Conservation (phyloP, 2,329 filamentous ascomycete species). For the Cladosporium sp. region DNA sequence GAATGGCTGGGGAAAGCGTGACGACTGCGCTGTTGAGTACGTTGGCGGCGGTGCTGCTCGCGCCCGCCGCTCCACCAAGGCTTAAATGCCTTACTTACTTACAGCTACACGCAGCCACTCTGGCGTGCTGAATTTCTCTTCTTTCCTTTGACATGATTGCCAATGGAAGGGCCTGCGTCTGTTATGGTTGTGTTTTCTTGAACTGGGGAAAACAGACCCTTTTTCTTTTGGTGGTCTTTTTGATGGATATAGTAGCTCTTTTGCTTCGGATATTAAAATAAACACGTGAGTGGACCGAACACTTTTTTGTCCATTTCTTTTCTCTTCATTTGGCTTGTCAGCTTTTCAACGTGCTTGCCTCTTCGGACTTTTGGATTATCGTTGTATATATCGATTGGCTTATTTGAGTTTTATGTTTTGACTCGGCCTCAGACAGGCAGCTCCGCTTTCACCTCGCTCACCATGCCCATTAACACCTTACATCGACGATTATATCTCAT, state of each 20-base stretch:
- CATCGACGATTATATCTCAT: no score
- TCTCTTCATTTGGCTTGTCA: neutral
- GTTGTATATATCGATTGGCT: no score
- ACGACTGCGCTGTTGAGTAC: constrained; percentile 9
- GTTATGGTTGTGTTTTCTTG: neutral
- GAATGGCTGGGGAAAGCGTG: neutral
- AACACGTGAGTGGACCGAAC: constrained; percentile 11
- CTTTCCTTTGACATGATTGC: neutral
- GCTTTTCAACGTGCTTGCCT: neutral
- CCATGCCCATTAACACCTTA: no score
- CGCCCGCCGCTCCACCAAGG: constrained; percentile 3
- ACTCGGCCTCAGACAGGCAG: no score
- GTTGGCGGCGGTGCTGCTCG: constrained; percentile 7
- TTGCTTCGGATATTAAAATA: constrained; percentile 6
- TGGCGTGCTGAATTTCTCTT: neutral
- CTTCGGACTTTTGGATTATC: no score
- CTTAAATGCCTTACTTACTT: neutral
- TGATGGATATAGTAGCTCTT: neutral
- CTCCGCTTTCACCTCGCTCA: no score
- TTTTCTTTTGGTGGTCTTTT: neutral
- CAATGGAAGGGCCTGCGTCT: neutral
- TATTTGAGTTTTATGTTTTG: no score
- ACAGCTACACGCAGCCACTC: no score
- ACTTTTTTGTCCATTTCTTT: neutral
- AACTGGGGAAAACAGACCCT: neutral